Percentiles rank a stretch among this genome's conserved stretches.
Conservation (phyloP, 164 flowering plant genomes). For the Kalanchoe fedtschenkoi region DNA sequence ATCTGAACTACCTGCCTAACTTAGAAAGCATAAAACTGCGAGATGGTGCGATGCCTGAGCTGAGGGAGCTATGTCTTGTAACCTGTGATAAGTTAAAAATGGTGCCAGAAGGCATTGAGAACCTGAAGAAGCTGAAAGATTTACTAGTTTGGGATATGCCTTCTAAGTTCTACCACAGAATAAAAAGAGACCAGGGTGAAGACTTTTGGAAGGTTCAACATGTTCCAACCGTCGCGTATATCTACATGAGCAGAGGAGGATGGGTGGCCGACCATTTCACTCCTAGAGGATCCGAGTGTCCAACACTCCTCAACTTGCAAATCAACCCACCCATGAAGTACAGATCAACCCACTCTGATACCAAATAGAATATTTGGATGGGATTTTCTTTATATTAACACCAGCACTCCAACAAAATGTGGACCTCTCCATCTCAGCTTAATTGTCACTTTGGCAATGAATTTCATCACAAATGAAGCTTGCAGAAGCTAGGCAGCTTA, state of each 20-base stretch:
- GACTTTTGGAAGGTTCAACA: constrained; percentile 11
- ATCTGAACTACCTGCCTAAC: not conserved
- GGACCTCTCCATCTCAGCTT: no score
- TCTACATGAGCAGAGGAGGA: constrained; percentile 8
- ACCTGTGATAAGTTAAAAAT: constrained; percentile 1
- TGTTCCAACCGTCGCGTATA: constrained; percentile 2
- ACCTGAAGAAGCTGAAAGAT: constrained; percentile 7
- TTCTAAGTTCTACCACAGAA: not conserved
- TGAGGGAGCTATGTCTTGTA: not conserved
- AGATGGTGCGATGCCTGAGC: constrained; percentile 11
- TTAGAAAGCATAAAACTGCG: constrained; percentile 4
- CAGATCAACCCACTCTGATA: no score
- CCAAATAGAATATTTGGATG: no score
- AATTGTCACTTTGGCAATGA: no score
- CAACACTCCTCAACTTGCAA: no score
- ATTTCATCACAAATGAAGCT: no score
- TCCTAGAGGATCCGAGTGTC: no score
- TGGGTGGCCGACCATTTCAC: constrained; percentile 8
- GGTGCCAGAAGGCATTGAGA: constrained; percentile 11
- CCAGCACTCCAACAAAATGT: no score
- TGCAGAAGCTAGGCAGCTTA: no score
- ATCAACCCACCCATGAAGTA: no score
- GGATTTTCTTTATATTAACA: no score
- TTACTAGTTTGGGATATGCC: constrained; percentile 9
- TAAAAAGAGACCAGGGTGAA: not conserved